phyloP scores from a whole-genome alignment of 2,329 filamentous ascomycete genomes.

The Exophiala phaeomuriformis region DNA sequence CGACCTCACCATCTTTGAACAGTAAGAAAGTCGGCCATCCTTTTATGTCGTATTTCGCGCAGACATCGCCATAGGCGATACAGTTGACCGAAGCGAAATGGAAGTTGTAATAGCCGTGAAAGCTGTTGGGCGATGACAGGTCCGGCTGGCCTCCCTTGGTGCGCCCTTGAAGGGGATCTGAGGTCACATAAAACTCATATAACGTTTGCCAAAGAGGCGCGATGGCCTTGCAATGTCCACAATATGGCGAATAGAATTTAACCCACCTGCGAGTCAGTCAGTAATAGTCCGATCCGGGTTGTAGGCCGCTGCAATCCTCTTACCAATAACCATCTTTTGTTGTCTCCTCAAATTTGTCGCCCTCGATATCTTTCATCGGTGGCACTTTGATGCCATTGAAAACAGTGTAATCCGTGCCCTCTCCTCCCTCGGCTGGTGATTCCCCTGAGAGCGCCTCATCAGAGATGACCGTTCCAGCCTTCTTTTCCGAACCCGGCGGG shows the following conservation, averaged over 20 bases:
- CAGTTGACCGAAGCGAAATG: constrained; percentile 84
- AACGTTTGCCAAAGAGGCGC: constrained; percentile 83
- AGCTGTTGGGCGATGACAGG: constrained; percentile 52
- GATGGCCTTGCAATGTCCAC: constrained; percentile 67
- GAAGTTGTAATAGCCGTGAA: constrained; percentile 79
- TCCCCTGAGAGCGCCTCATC: constrained; percentile 21
- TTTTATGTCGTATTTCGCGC: constrained; percentile 57
- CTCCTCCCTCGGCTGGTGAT: constrained; percentile 27
- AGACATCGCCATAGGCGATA: constrained; percentile 71
- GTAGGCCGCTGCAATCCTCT: constrained; percentile 16
- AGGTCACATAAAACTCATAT: constrained; percentile 91
- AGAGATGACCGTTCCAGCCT: constrained; percentile 9
- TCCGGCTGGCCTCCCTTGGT: constrained; percentile 43
- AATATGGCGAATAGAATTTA: constrained; percentile 48
- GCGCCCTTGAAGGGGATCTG: constrained; percentile 56
- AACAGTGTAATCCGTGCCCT: constrained; percentile 33
- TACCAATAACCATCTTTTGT: constrained; percentile 48
- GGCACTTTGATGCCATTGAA: constrained; percentile 50
- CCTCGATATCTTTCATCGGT: constrained; percentile 43
- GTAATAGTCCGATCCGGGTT: neutral
- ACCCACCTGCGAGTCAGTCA: constrained; percentile 39
- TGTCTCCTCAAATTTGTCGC: constrained; percentile 43
- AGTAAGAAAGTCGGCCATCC: constrained; percentile 72
- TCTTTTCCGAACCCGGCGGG: constrained; percentile 16
- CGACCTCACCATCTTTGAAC: constrained; percentile 67